Base-by-base conservation (phyloP, 495 filamentous ascomycete species). In the Penicillium herquei region DNA sequence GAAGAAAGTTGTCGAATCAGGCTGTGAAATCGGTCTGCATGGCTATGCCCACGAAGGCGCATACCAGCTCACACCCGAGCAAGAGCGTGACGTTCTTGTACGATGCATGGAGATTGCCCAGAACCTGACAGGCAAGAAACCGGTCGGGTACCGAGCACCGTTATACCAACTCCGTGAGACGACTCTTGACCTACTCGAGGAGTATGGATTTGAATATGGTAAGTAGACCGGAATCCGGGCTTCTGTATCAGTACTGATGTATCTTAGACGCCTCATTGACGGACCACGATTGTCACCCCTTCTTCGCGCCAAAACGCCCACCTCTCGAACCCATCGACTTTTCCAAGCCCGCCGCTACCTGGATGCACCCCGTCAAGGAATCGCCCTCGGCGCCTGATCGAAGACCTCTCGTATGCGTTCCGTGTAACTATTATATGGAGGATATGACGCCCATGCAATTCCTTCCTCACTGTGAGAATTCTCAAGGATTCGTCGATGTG, bases 41-140 rank as follows among this genome's bases (percentile, higher is more conserved):
- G 83, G 84, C 32, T 87, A 87, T 61, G 76, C 78, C 12, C 82
- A 84, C 54, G 82, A 86, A 59, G 79, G 81, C 11, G 76, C 80
- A 0, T 68, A 68, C 34, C 80, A 84, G 55, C 73, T 85, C 63
- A 83, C 79, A 0, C 74, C 74, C 16, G 57, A 72, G n/a, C 83
- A 86, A 70, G 83, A 85, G 58, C 66, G 69, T 26, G 83, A 85
- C 8, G 78, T 86, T 1, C 70, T 86, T 26, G 58, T 62, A 16
- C 76, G 76, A 54, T 84, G 83, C 62, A 78, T 85, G 32, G 56
- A 76, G 14, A 66, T 84, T 40, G 73, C 75, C 7, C 75, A 68
- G 21, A 65, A 69, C 0, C 60, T 82, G 3, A 80, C 78, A 0
- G 81, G 83, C 10, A 78, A 79, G 56, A 78, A 73, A 49, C 83